Conservation (phyloP, 306 rosid genomes). For the Prunus mume region DNA sequence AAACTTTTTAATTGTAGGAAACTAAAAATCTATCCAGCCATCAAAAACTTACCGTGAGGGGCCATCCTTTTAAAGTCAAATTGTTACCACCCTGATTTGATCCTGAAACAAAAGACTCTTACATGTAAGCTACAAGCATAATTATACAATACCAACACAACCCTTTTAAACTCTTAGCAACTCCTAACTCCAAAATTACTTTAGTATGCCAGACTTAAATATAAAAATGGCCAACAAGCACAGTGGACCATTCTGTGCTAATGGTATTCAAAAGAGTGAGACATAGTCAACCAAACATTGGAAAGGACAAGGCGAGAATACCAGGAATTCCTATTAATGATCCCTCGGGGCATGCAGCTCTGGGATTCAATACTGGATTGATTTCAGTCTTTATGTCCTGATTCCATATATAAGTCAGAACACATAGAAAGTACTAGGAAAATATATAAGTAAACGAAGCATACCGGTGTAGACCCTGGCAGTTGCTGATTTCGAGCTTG, state of each 20-base stretch:
- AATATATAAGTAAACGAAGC: conserved; percentile 18
- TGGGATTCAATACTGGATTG: conserved; percentile 80
- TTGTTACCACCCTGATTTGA: conserved; percentile 92
- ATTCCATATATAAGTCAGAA: conserved; percentile 34
- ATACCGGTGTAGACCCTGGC: conserved; percentile 84
- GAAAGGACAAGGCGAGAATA: conserved; percentile 33
- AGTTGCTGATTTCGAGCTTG: conserved; percentile 88
- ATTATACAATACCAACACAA: conserved; percentile 7
- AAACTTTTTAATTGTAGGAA: background rate
- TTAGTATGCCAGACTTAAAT: conserved; percentile 8
- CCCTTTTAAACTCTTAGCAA: background rate
- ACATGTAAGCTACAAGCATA: conserved; percentile 27
- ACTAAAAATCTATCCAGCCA: background rate
- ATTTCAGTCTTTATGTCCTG: conserved; percentile 95
- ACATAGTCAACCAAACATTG: conserved; percentile 4
- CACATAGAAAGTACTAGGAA: conserved; percentile 17
- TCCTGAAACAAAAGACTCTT: conserved; percentile 53
- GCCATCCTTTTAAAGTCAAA: conserved; percentile 98
- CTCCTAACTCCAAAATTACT: conserved; percentile 19
- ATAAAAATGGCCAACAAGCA: background rate
- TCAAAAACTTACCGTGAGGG: conserved; percentile 69
- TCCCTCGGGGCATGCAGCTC: conserved; percentile 91
- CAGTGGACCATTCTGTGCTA: background rate
- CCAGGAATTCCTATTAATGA: conserved; percentile 88
- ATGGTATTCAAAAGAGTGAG: conserved; percentile 12